phyloP scores from a whole-genome alignment of 495 filamentous ascomycete genomes.

The Hamigera avellanea region DNA sequence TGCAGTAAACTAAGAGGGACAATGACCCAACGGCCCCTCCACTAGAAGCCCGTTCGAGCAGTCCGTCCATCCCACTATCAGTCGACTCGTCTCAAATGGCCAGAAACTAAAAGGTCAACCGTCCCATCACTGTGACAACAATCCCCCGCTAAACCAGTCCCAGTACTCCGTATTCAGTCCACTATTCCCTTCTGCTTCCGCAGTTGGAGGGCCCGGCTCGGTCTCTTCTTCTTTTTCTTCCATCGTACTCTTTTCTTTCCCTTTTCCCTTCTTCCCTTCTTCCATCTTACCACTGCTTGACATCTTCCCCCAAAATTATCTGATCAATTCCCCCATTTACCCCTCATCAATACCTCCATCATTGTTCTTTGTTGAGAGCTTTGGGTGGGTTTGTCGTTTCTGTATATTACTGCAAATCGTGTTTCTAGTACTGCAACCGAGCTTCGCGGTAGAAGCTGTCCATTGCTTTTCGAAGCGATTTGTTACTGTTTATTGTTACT shows the following conservation, averaged over 20 bases:
- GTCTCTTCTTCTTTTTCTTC: constrained; percentile 3
- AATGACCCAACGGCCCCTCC: too few species aligned
- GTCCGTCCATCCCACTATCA: too few species aligned
- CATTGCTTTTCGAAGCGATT: constrained; percentile 1
- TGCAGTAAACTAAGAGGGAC: too few species aligned
- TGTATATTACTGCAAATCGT: constrained; percentile 8
- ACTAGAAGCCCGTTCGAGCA: too few species aligned
- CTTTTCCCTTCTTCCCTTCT: constrained; percentile 4
- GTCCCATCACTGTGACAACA: constrained; percentile 7
- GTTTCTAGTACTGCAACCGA: neutral
- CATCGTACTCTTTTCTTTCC: constrained; percentile 5
- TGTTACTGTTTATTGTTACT: constrained; percentile 2
- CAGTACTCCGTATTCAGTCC: constrained; percentile 2
- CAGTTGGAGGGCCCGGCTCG: neutral
- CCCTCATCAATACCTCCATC: neutral
- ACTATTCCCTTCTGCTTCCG: neutral
- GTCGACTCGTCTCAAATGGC: too few species aligned
- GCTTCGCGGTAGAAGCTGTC: neutral
- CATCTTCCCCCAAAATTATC: neutral
- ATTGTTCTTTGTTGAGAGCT: constrained; percentile 1
- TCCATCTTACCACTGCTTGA: neutral
- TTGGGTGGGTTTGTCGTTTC: neutral
- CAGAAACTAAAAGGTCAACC: neutral
- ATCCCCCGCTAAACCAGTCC: neutral
- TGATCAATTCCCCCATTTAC: constrained; percentile 1